A percentile compares a stretch with the other conserved stretches of the same genome.
phyloP scores from a whole-genome alignment of 78 protist genomes.

The Polysphondylium violaceum region DNA sequence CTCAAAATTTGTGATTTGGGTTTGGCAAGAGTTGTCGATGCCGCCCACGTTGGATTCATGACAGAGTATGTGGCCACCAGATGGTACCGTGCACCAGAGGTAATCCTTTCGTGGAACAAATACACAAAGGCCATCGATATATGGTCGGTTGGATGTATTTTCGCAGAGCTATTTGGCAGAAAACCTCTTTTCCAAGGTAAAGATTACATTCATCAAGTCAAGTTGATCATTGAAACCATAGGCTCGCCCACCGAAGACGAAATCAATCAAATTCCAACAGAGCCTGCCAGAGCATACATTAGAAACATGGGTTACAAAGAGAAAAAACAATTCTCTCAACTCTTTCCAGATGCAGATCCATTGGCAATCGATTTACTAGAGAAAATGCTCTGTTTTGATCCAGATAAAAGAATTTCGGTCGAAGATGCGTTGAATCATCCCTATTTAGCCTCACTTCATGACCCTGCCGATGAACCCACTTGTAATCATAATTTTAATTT shows the following conservation, averaged over 20 bases:
- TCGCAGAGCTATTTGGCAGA: slow-evolving; percentile 87
- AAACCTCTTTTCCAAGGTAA: slow-evolving; percentile 84
- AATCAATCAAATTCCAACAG: slow-evolving; percentile 43
- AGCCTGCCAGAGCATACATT: slow-evolving; percentile 50
- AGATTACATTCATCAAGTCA: slow-evolving; percentile 89
- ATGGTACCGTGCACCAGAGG: slow-evolving; percentile 98
- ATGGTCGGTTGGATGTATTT: slow-evolving; percentile 93
- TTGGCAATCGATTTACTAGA: slow-evolving; percentile 91
- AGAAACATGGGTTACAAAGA: slow-evolving; percentile 12
- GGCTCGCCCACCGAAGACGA: slow-evolving; percentile 95
- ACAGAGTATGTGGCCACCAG: slow-evolving; percentile 97
- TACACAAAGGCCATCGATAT: slow-evolving; percentile 90
- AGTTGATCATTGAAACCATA: slow-evolving; percentile 78
- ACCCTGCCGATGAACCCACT: slow-evolving; percentile 78
- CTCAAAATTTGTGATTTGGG: slow-evolving; percentile 92
- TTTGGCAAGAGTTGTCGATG: slow-evolving; percentile 80
- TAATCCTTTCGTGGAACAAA: slow-evolving; percentile 85
- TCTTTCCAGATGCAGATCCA: slow-evolving; percentile 74
- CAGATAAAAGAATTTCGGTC: slow-evolving; percentile 90
- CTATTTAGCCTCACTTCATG: slow-evolving; percentile 81
- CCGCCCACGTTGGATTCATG: slow-evolving; percentile 72
- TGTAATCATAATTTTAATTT: slow-evolving; percentile 42
- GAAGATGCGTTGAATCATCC: slow-evolving; percentile 90
- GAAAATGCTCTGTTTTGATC: slow-evolving; percentile 93
- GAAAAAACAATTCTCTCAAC: slow-evolving; percentile 63